Evolutionary conservation across 2,329 filamentous ascomycete genomes (phyloP).

Genomic region (Diaporthe amygdali): DNA sequence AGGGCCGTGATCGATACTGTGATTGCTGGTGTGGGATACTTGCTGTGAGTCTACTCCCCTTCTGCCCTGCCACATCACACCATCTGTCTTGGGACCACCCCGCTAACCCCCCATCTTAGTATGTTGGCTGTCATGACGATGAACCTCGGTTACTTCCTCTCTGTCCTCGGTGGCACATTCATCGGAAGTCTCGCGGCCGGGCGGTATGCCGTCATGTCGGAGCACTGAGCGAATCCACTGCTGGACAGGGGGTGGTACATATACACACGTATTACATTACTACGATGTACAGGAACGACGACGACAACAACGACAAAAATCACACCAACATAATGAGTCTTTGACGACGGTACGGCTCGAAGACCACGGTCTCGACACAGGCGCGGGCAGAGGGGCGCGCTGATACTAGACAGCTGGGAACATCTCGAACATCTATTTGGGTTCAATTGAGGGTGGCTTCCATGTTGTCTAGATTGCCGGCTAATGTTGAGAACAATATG

Average conservation of each 20-base stretch:
- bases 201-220: slow-evolving; percentile 61
- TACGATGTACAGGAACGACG: neutral
- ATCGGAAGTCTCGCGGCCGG: slow-evolving; percentile 84
- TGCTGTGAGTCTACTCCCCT: slow-evolving; percentile 70
- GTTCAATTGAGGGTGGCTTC: neutral
- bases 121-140: slow-evolving; percentile 92
- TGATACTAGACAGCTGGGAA: neutral
- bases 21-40: slow-evolving; percentile 79
- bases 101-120: slow-evolving; percentile 47
- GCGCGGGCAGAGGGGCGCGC: neutral
- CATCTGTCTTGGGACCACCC: neutral
- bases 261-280: neutral
- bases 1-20: slow-evolving; percentile 74
- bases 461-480: neutral
- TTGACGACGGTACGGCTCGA: neutral
- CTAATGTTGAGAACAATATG: neutral
- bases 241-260: slow-evolving; percentile 9
- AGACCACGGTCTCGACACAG: neutral
- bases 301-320: neutral
- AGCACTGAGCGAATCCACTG: slow-evolving; percentile 45
- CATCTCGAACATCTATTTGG: neutral
- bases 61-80: neutral
- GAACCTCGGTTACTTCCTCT: slow-evolving; percentile 81
- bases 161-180: slow-evolving; percentile 77
- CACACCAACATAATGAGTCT: neutral